Evolutionary conservation across 371 early-diverging fungal genomes (phyloP).

Genomic region (Cokeromyces recurvatus): DNA sequence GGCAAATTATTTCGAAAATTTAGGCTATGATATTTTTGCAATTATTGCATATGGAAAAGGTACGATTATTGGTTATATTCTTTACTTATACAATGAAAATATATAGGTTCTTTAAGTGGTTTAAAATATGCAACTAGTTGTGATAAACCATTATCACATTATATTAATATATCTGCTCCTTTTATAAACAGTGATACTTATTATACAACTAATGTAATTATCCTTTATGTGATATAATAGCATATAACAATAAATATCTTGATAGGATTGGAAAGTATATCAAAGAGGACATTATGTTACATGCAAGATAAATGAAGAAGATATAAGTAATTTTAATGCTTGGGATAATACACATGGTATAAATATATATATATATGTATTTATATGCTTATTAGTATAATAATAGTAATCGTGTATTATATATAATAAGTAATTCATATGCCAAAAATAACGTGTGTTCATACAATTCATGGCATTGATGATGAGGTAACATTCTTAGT

Average conservation of each 20-base stretch:
- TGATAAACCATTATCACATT: conserved; percentile 26
- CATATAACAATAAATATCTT: too few relatives aligned
- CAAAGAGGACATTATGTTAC: conserved; percentile 10
- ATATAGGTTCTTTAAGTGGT: conserved; percentile 43
- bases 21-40: conserved; percentile 47
- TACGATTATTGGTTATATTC: conserved; percentile 1
- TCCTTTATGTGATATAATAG: too few relatives aligned
- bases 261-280: conserved; percentile 14
- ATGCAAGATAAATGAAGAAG: conserved; percentile 15
- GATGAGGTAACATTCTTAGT: too few relatives aligned
- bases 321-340: conserved; percentile 12
- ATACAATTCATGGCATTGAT: conserved; percentile 47
- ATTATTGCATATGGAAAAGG: conserved; percentile 47
- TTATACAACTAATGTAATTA: too few relatives aligned
- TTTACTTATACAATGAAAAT: background rate
- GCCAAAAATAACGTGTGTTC: conserved; percentile 46
- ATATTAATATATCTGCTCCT: conserved; percentile 44
- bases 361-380: too few relatives aligned
- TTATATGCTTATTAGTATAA: background rate
- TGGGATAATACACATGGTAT: conserved; percentile 39
- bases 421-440: conserved; percentile 34
- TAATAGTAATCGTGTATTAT: background rate
- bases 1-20: conserved; percentile 35
- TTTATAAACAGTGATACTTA: conserved; percentile 32
- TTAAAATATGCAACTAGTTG: conserved; percentile 47